phyloP scores from a whole-genome alignment of 2,329 filamentous ascomycete species.

The Diaporthe ilicicola region DNA sequence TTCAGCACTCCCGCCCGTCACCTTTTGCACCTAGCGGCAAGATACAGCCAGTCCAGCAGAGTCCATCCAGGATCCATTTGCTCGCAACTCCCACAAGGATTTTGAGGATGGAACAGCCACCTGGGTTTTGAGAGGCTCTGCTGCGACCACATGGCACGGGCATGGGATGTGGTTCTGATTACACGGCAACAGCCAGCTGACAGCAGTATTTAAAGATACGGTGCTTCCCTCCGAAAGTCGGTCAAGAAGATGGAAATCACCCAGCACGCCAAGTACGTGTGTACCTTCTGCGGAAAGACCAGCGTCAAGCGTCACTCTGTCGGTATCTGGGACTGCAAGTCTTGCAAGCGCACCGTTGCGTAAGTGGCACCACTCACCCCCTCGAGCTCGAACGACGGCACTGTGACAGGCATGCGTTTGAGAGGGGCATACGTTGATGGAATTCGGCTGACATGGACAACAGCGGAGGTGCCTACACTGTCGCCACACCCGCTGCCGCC shows the following conservation, averaged over 20 bases:
- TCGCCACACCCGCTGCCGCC: slow-evolving; percentile 82
- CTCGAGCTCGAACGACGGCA: neutral
- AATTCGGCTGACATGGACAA: slow-evolving; percentile 16
- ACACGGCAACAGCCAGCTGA: slow-evolving; percentile 35
- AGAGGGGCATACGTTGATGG: neutral
- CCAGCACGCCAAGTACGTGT: slow-evolving; percentile 96
- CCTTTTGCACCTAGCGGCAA: neutral
- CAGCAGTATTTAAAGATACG: slow-evolving; percentile 72
- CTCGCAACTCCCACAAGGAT: neutral
- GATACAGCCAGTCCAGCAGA: neutral
- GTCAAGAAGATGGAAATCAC: slow-evolving; percentile 99
- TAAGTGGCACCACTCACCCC: slow-evolving; percentile 64
- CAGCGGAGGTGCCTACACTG: slow-evolving; percentile 34
- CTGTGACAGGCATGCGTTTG: neutral
- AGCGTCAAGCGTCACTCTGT: slow-evolving; percentile 90
- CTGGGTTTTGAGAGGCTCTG: neutral
- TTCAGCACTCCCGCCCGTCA: neutral
- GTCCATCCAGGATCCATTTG: neutral
- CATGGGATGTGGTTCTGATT: neutral
- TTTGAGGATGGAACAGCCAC: too few relatives aligned
- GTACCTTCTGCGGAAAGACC: slow-evolving; percentile 99
- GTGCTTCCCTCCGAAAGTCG: slow-evolving; percentile 99
- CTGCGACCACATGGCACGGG: slow-evolving; percentile 12
- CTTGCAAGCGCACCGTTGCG: slow-evolving; percentile 73
- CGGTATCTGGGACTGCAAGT: slow-evolving; percentile 92